Base-by-base conservation (phyloP, 2,329 filamentous ascomycete species). In the Grosmannia clavigera region DNA sequence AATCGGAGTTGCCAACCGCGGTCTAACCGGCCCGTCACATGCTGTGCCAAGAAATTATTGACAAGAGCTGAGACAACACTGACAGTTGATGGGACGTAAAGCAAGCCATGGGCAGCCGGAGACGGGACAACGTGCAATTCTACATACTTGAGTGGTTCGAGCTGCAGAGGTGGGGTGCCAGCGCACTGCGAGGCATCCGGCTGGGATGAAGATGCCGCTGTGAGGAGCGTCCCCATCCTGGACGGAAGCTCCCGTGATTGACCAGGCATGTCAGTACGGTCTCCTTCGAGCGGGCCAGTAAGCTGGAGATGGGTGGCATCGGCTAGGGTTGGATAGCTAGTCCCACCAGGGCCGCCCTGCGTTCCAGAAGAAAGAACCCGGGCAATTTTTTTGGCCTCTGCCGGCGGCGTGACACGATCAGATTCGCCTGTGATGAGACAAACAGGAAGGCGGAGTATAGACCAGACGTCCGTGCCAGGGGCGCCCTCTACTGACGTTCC, bases 1-100 rank as follows among this genome's bases (percentile, higher is more conserved):
- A 94, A 87, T 67, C 92, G 88, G 19, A 97, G 78, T 72, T 97
- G 92, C 92, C 92, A 97, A 52, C 87, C 89, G 33, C 92, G 82
- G 1, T 85, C 88, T 16, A 96, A 80, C 10, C 91, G 84, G 11
- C 84, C 80, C 11, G 92, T 92, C 59, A 96, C 79, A 67, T 90
- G 81, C 3, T 80, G 78, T 22, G 83, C 78, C 33, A 96, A 79
- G 68, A 97, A 97, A 64, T 88, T 85, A 61, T 90, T 87, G 58
- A 96, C 85, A 0, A 95, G 78, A 0, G 90, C 90, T 1, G 90
- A 86, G 11, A 96, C 76, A 6, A 85, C 86, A 57, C 90, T 86
- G 52, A 87, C 87, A 2, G 84, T 88, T 0, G 81, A 78, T 2
- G 90, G 87, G 60, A 86, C 85, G 70, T 95, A 97, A 6, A 95